Base-by-base conservation (phyloP, 1,284 basidiomycete species). In the Fistulina hepatica region DNA sequence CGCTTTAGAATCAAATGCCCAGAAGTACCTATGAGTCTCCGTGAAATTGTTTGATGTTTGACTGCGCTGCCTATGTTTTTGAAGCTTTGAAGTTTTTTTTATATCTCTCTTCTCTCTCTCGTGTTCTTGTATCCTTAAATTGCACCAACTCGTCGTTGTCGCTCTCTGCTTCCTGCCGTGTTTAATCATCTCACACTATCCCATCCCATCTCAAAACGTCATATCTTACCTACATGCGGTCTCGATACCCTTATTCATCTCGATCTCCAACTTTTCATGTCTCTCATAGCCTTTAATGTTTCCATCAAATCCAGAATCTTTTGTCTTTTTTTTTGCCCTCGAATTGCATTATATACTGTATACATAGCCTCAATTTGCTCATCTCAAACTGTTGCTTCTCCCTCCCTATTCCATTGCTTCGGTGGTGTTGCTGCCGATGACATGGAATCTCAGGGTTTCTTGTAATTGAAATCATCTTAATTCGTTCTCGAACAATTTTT, bases 11-110 rank as follows among this genome's bases (percentile, higher is more conserved):
- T 35, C 46, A 42, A 48, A 36, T 56, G 86, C 83, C 83, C 84
- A 56, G 83, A 88, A 75, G 83, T 88, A 57, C 83, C 83, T 46
- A 76, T 79, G 66, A 82, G 74, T 65, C 76, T 88, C 56, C 83
- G 83, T 57, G 83, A 88, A 66, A 71, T 84, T 67, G 69, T 86
- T 61, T 86, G 70, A 81, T 16, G 13, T 31, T 60, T 55, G 51
- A 61, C 57, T 61, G 58, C 54, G 28, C 44, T 50, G 47, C 60
- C 28, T 31, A 31, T 16, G 58, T 70, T 71, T 65, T 67, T 85
- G 81, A 85, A 85, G 86, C 81, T 74, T 69, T 31, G 9, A 52
- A 48, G 53, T 34, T 44, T 27, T 51, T 41, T 42, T 31, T 19
- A 31, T 31, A 31, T 11, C 13, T 19, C 13, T 19, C 10, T 13